Conservation (phyloP, 108 stramenopile species). For the Fragilaria crotonensis region DNA sequence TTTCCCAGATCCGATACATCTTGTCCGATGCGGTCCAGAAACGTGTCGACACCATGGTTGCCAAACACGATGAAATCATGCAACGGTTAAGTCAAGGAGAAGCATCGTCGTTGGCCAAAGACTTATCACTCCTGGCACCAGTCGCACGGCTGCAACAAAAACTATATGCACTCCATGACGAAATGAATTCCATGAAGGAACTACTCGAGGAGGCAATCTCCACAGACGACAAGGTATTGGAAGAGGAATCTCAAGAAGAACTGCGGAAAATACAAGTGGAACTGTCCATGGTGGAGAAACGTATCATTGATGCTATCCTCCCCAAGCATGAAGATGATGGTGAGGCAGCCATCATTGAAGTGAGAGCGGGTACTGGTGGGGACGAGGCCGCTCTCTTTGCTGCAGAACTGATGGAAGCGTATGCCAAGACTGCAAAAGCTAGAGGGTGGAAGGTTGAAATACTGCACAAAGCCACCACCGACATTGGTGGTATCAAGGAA, state of each 20-base stretch:
- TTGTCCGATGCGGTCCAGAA: slow-evolving; percentile 24
- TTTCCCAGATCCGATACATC: slow-evolving; percentile 10
- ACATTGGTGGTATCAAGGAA: slow-evolving; percentile 75
- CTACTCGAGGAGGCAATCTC: slow-evolving; percentile 39
- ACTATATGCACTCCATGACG: slow-evolving; percentile 26
- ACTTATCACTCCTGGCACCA: slow-evolving; percentile 46
- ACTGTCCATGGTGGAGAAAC: slow-evolving; percentile 25
- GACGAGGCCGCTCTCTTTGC: slow-evolving; percentile 94
- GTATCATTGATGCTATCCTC: slow-evolving; percentile 47
- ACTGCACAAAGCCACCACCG: slow-evolving; percentile 52
- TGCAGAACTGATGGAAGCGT: slow-evolving; percentile 73
- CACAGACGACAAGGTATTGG: slow-evolving; percentile 33
- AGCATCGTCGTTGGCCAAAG: slow-evolving; percentile 44
- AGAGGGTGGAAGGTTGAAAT: slow-evolving; percentile 63
- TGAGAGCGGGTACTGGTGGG: slow-evolving; percentile 94
- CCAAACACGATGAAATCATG: slow-evolving; percentile 45
- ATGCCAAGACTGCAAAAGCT: slow-evolving; percentile 67
- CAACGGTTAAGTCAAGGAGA: slow-evolving; percentile 30
- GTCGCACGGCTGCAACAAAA: slow-evolving; percentile 31
- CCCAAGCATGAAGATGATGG: slow-evolving; percentile 71
- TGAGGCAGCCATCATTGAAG: slow-evolving; percentile 82
- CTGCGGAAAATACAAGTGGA: slow-evolving; percentile 31
- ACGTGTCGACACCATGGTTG: slow-evolving; percentile 38
- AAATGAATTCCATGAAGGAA: slow-evolving; percentile 40
- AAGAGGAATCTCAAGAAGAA: slow-evolving; percentile 44